A percentile compares a stretch with the other conserved stretches of the same genome.
Conservation (phyloP, 2,329 filamentous ascomycete species). For the Hypoxylon sp. region DNA sequence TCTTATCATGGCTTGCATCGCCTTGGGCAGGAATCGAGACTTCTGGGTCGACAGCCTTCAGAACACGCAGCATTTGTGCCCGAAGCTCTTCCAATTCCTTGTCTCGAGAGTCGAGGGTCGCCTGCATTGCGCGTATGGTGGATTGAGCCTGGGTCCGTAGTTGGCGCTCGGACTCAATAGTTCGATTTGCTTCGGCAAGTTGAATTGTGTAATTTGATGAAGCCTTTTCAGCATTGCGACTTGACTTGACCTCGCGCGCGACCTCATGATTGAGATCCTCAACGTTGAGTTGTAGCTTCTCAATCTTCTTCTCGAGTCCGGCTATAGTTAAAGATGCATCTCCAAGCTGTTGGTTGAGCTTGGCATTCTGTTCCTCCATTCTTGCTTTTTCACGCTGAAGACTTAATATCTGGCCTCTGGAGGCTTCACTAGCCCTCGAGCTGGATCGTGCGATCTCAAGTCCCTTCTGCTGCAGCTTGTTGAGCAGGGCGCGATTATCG, state of each 20-base stretch:
- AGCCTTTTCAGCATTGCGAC: constrained; percentile 89
- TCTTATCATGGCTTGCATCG: constrained; percentile 73
- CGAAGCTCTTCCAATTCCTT: constrained; percentile 86
- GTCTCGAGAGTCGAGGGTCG: constrained; percentile 83
- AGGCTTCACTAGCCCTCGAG: constrained; percentile 87
- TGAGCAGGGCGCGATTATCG: constrained; percentile 93
- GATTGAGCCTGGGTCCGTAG: constrained; percentile 87
- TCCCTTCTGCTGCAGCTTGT: constrained; percentile 97
- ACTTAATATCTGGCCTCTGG: constrained; percentile 80
- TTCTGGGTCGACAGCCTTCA: constrained; percentile 89
- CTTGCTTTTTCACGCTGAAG: constrained; percentile 87
- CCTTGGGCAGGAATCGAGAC: constrained; percentile 74
- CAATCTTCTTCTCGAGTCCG: constrained; percentile 91
- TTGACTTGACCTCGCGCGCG: constrained; percentile 89
- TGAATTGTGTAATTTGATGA: constrained; percentile 85
- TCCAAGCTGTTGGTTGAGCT: constrained; percentile 85
- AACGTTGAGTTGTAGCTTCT: constrained; percentile 88
- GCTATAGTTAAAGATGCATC: constrained; percentile 87
- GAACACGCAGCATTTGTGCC: constrained; percentile 82
- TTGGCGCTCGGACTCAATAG: constrained; percentile 90
- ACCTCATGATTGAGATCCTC: constrained; percentile 96
- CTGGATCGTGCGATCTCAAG: constrained; percentile 93
- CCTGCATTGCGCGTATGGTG: constrained; percentile 85
- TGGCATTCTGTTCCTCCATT: constrained; percentile 85
- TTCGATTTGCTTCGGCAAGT: constrained; percentile 89